A percentile compares a stretch with the other conserved stretches of the same genome.
Conservation (phyloP, 1,139 yeast species). For the Protomyces pachydermus region DNA sequence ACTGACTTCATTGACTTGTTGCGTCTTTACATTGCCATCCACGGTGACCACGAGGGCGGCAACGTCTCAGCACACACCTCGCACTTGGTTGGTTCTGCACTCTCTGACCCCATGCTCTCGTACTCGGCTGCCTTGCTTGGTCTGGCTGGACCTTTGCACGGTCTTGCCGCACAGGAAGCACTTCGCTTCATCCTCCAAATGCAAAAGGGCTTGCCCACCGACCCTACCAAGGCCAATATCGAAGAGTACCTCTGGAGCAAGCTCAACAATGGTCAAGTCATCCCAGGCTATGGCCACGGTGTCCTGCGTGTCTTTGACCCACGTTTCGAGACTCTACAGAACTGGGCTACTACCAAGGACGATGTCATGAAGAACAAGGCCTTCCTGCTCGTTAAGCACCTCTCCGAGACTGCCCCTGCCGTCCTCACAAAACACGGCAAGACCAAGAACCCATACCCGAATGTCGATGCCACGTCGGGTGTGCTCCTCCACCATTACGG, state of each 20-base stretch:
- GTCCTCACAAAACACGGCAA: constrained; percentile 56
- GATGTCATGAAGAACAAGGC: constrained; percentile 83
- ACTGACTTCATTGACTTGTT: constrained; percentile 77
- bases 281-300: constrained; percentile 98
- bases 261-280: constrained; percentile 88
- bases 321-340: constrained; percentile 96
- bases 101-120: constrained; percentile 89
- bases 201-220: constrained; percentile 71
- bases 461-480: constrained; percentile 58
- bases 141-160: constrained; percentile 97
- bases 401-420: constrained; percentile 51
- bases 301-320: constrained; percentile 97
- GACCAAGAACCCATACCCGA: constrained; percentile 62
- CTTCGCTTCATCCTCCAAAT: constrained; percentile 89
- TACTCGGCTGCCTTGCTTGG: constrained; percentile 96
- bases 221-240: constrained; percentile 68
- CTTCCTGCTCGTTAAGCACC: constrained; percentile 81
- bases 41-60: constrained; percentile 99
- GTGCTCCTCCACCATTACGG: constrained; percentile 58
- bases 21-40: constrained; percentile 93
- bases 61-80: constrained; percentile 98
- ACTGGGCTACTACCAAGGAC: constrained; percentile 57
- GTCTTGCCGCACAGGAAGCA: constrained; percentile 92
- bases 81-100: constrained; percentile 89
- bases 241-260: constrained; percentile 93